Evolutionary conservation across 345 rosid genomes (phyloP).

Genomic region (Acer saccharum): DNA sequence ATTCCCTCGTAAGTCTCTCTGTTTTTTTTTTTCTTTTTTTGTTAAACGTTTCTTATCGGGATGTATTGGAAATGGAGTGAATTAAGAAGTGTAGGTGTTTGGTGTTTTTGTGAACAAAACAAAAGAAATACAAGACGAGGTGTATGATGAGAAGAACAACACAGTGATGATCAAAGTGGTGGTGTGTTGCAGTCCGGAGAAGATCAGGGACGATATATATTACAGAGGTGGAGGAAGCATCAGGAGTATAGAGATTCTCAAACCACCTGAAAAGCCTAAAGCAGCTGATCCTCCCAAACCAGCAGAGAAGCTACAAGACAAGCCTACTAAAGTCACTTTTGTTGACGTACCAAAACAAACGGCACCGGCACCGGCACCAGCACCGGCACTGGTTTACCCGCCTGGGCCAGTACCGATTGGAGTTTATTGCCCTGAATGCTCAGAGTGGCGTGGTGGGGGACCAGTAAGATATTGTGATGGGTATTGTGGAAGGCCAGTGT

Average conservation of each 20-base stretch:
- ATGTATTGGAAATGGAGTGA: constrained; percentile 32
- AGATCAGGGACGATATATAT: constrained; percentile 52
- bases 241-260: constrained; percentile 52
- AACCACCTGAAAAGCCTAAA: constrained; percentile 30
- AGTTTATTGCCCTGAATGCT: constrained; percentile 6
- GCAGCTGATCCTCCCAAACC: constrained; percentile 7
- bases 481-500: constrained; percentile 54
- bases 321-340: no score
- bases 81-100: constrained; percentile 24
- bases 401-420: constrained; percentile 18
- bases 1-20: constrained; percentile 64
- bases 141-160: constrained; percentile 67
- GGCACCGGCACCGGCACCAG: not conserved
- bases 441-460: constrained; percentile 6
- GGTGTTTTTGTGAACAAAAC: constrained; percentile 33
- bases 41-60: no score
- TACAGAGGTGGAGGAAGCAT: constrained; percentile 55
- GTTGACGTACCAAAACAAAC: not conserved
- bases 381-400: not conserved
- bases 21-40: no score
- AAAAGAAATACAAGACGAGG: constrained; percentile 68
- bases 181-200: constrained; percentile 75
- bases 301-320: no score
- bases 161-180: constrained; percentile 64
- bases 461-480: constrained; percentile 22